Evolutionary conservation across 495 filamentous ascomycete genomes (phyloP), one percentile per base, ranked within the genome.

Genomic region (Talaromyces wortmannii): DNA sequence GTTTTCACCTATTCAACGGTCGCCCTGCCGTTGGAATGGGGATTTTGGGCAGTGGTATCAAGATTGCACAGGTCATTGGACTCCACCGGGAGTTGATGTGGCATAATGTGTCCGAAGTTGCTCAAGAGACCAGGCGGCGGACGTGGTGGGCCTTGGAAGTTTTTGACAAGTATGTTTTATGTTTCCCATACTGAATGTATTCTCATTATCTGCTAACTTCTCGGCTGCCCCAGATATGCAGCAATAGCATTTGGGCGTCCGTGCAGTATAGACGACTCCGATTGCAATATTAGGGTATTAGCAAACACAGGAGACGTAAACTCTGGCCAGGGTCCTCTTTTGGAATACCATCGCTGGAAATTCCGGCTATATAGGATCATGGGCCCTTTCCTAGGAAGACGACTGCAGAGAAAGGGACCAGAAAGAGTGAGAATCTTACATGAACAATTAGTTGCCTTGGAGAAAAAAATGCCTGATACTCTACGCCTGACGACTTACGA

Each of bases 1-100:
- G 54, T 31, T 60, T 53, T 36, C 44, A 53, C 42, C 16, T 60
- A 3, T 60, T 57, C 50, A 60, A 60, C 44, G 58, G 58, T 11
- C 54, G 48, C 2, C 58, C 58, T 7, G 48, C 48, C 0, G 33
- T 44, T 18, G 58, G 54, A 7, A n/a, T 60, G 10, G 54, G 47
- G 4, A 50, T 56, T 42, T 31, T 60, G 3, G 58, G 47, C 11
- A 52, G 54, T 49, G 58, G 58, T 1, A 15, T 60, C 45, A 57
- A 57, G 36, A 57, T 52, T 42, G 58, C 54, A 5, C 58, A 60
- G 43, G 32, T 57, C 23, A 48, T 57, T 31, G 42, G 58, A 40
- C 13, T 40, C 8, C 36, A 40, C 13, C 36, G 36, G 36, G 36
- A 40, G 36, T 40, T 5, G 8, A 40, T 40, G 36, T 40, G 36